These are phyloP conservation scores for Colletotrichum agaves DNA, from an alignment of 2,329 filamentous ascomycete species.

Conservation along the genomic window DNA sequence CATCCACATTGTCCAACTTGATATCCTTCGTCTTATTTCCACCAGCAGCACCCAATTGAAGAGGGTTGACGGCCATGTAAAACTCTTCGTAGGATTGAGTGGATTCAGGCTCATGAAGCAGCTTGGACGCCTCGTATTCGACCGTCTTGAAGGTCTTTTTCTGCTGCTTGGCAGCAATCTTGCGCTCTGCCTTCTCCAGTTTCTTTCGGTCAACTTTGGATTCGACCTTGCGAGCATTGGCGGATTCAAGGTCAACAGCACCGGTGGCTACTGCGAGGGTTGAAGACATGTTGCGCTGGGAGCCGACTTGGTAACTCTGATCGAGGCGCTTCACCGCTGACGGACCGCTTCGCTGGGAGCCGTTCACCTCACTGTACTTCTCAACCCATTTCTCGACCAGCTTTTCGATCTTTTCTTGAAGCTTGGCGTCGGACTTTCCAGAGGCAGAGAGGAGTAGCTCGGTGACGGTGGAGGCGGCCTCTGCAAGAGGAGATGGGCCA, in stretches of 20 bases:
- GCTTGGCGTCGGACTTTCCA: slow-evolving; percentile 77
- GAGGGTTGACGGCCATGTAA: slow-evolving; percentile 98
- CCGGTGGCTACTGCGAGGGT: slow-evolving; percentile 88
- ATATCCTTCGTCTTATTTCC: slow-evolving; percentile 97
- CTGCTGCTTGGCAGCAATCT: slow-evolving; percentile 97
- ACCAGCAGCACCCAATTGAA: slow-evolving; percentile 81
- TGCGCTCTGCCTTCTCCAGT: slow-evolving; percentile 96
- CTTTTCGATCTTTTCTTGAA: slow-evolving; percentile 81
- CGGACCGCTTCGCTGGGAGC: slow-evolving; percentile 76
- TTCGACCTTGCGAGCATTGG: slow-evolving; percentile 92
- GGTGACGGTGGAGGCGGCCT: slow-evolving; percentile 87
- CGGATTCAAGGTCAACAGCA: slow-evolving; percentile 91
- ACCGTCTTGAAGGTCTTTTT: slow-evolving; percentile 99
- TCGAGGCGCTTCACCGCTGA: slow-evolving; percentile 87
- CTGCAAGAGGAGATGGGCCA: slow-evolving; percentile 79
- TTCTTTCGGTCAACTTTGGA: slow-evolving; percentile 99
- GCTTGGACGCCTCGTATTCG: slow-evolving; percentile 92
- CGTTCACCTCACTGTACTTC: slow-evolving; percentile 80
- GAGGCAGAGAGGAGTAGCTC: slow-evolving; percentile 94
- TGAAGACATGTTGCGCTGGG: slow-evolving; percentile 95
- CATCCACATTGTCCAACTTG: slow-evolving; percentile 96
- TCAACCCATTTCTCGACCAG: slow-evolving; percentile 92
- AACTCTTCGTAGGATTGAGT: slow-evolving; percentile 98
- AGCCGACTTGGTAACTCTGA: slow-evolving; percentile 93
- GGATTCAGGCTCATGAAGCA: slow-evolving; percentile 84